A percentile compares a stretch with the other conserved stretches of the same genome.
Evolutionary conservation across 805 yeast species (phyloP).

Genomic region (Lipomyces sp.): DNA sequence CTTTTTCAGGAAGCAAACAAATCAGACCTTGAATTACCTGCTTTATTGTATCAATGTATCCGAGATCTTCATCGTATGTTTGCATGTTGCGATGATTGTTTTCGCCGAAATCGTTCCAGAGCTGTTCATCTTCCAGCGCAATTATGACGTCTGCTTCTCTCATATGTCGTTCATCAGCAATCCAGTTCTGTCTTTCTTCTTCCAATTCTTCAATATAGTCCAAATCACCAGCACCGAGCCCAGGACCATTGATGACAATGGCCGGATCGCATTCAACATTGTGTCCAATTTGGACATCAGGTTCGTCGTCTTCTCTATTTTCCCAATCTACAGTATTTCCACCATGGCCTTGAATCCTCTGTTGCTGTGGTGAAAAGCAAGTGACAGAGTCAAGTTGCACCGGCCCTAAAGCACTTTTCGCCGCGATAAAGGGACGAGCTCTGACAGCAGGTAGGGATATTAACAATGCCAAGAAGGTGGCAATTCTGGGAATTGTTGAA

Average conservation of each 20-base stretch:
- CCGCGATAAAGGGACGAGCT: not conserved
- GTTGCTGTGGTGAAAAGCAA: not conserved
- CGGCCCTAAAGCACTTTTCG: not conserved
- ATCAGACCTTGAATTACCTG: constrained; percentile 24
- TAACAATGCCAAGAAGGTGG: not conserved
- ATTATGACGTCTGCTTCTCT: not conserved
- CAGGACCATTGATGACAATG: not conserved
- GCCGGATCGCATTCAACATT: constrained; percentile 3
- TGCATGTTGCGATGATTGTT: not conserved
- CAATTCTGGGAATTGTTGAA: not conserved
- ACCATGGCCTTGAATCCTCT: constrained; percentile 19
- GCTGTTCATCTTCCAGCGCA: not conserved
- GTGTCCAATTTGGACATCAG: not conserved
- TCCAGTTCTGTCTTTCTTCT: not conserved
- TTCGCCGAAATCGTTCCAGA: not conserved
- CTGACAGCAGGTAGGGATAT: not conserved
- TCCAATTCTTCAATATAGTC: constrained; percentile 12
- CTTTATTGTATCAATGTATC: not conserved
- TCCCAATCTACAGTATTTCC: not conserved
- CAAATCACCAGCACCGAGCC: constrained; percentile 14
- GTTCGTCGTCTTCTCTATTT: constrained; percentile 2
- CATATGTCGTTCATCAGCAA: not conserved
- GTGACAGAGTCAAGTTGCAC: constrained; percentile 4
- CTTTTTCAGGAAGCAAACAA: constrained; percentile 22
- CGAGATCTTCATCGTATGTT: not conserved